phyloP scores from a whole-genome alignment of 23 red algal genomes.

The Chondrus crispus region DNA sequence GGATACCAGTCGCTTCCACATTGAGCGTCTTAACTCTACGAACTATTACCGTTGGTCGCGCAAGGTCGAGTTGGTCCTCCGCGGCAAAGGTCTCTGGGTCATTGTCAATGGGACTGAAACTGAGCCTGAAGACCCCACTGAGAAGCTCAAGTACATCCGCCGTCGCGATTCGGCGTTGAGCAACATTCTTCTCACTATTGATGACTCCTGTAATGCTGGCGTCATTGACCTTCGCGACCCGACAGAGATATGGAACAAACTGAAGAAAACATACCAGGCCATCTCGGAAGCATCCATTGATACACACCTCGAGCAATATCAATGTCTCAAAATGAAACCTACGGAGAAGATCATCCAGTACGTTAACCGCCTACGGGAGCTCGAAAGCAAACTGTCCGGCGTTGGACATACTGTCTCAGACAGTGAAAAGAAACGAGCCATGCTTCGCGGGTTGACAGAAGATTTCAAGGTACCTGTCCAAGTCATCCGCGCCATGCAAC shows the following conservation, averaged over 20 bases:
- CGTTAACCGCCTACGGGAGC: neutral
- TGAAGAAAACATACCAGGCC: neutral
- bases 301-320: neutral
- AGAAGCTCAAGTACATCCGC: neutral
- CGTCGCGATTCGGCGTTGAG: neutral
- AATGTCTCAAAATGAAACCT: neutral
- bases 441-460: neutral
- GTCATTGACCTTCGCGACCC: neutral
- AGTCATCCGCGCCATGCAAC: neutral
- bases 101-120: neutral
- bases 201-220: neutral
- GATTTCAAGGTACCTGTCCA: neutral
- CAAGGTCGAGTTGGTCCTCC: neutral
- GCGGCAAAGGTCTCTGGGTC: neutral
- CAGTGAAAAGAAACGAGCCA: neutral
- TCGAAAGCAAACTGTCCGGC: neutral
- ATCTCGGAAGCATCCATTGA: neutral
- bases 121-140: neutral
- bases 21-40: neutral
- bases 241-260: neutral
- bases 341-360: neutral
- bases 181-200: neutral
- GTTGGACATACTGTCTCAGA: neutral
- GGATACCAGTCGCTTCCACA: neutral
- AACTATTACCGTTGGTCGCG: neutral